Evolutionary conservation across 2,329 filamentous ascomycete genomes (phyloP), one percentile per base, ranked within the genome.

Genomic region (Fusarium anthophilum): DNA sequence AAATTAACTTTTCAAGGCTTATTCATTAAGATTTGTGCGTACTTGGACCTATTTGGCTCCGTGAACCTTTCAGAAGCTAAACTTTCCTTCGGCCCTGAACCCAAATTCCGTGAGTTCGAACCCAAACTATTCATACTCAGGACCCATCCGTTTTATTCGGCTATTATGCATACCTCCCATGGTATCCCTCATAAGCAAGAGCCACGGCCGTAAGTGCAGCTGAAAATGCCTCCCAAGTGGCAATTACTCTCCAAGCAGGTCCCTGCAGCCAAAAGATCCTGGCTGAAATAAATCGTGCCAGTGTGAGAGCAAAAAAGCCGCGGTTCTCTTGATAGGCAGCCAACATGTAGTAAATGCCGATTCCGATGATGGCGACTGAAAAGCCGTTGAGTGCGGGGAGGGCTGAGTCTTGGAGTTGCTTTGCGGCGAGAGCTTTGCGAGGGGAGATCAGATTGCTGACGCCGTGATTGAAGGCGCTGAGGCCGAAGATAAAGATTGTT

Each of bases 301-400:
- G 17, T 0, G 70, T 70, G 24, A 70, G 48, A 4, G 30, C 6
- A 17, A 70, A 73, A 18, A 73, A 67, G 14, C 39, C 24, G 1
- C 54, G 54, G 5, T 73, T 63, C 4, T 67, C 67, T 8, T 73
- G 61, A 17, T 72, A 71, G 0, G 51, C 67, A 4, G 62, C 62
- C 20, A 72, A 43, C 37, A 67, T 71, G 17, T 71, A 71, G 10
- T 71, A 71, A 5, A 58, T 67, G 7, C 62, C 62, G 18, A 71
- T 71, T 3, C 62, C 67, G 17, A 58, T 67, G 4, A 70, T 70
- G 20, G 69, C 70, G 32, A 72, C 56, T 6, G 69, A 72, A n/a
- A 72, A 69, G 5, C 69, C 69, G 22, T 72, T 73, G 18, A 73
- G 59, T 5, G 69, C 69, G 24, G 70, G 64, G 20, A 72, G 69